phyloP scores from a whole-genome alignment of 495 filamentous ascomycete genomes.

The Rhizodiscina lignyota region DNA sequence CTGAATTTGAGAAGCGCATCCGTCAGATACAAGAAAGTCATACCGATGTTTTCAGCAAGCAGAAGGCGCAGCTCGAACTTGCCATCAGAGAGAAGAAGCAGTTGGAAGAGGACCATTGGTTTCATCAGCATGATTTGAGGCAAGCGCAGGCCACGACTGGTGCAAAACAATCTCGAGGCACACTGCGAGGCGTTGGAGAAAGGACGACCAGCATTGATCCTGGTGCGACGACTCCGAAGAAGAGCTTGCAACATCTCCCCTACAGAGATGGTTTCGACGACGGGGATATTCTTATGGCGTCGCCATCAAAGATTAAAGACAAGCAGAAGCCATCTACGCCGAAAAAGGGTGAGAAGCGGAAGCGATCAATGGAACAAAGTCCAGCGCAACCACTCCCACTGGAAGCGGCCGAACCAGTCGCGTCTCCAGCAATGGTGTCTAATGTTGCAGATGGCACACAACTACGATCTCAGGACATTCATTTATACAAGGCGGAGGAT shows the following conservation, averaged over 20 bases:
- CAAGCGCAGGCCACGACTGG: slow-evolving; percentile 31
- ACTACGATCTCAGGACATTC: no score
- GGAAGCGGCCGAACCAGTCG: slow-evolving; percentile 23
- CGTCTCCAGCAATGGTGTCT: slow-evolving; percentile 15
- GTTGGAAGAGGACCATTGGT: slow-evolving; percentile 44
- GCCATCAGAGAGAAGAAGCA: slow-evolving; percentile 38
- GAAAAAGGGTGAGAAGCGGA: slow-evolving; percentile 44
- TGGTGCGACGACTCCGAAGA: slow-evolving; percentile 46
- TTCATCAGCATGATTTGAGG: slow-evolving; percentile 47
- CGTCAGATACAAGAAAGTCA: slow-evolving; percentile 34
- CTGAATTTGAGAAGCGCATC: slow-evolving; percentile 39
- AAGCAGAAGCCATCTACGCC: slow-evolving; percentile 38
- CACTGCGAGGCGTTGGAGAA: no score
- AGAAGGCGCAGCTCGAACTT: slow-evolving; percentile 39
- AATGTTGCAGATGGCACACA: no score
- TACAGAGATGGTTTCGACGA: slow-evolving; percentile 61
- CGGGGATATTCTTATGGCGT: slow-evolving; percentile 43
- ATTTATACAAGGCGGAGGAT: slow-evolving; percentile 15
- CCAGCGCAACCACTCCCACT: slow-evolving; percentile 35
- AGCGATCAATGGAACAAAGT: slow-evolving; percentile 38
- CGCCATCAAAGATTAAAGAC: slow-evolving; percentile 34
- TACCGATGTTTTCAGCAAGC: slow-evolving; percentile 35
- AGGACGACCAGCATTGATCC: no score
- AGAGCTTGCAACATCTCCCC: slow-evolving; percentile 29
- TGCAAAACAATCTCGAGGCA: slow-evolving; percentile 3